Evolutionary conservation across 1,284 basidiomycete genomes (phyloP).

Genomic region (Moniliophthora roreri): DNA sequence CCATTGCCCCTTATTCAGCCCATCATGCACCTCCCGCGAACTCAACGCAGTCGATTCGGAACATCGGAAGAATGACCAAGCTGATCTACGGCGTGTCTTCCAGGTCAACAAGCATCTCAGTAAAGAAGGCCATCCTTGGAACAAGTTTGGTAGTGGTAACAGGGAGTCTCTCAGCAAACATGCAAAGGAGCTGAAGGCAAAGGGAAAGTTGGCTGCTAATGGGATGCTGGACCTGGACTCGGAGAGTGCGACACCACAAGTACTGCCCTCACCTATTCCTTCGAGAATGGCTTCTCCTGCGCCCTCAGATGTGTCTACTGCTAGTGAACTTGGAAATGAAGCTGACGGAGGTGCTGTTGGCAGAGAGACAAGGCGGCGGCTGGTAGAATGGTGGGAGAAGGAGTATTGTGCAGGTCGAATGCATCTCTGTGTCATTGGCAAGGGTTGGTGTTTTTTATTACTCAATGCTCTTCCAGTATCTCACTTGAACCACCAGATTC

Average conservation of each 20-base stretch:
- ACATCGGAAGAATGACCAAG: slow-evolving; percentile 97
- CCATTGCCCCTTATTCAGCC: slow-evolving; percentile 87
- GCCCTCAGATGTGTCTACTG: slow-evolving; percentile 52
- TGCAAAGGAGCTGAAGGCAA: slow-evolving; percentile 53
- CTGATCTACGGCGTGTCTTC: slow-evolving; percentile 96
- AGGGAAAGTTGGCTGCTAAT: slow-evolving; percentile 35
- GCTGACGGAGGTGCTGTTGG: slow-evolving; percentile 77
- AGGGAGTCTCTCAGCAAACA: slow-evolving; percentile 80
- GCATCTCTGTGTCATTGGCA: slow-evolving; percentile 89
- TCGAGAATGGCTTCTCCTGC: slow-evolving; percentile 64
- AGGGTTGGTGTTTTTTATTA: slow-evolving; percentile 50
- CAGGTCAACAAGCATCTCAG: slow-evolving; percentile 93
- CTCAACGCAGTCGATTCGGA: slow-evolving; percentile 98
- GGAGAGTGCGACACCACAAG: slow-evolving; percentile 25
- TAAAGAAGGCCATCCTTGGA: slow-evolving; percentile 82
- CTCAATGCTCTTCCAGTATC: no score
- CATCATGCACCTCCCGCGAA: slow-evolving; percentile 91
- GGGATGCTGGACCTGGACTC: slow-evolving; percentile 6
- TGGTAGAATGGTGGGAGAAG: slow-evolving; percentile 93
- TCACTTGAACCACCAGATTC: no score
- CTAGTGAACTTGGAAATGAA: slow-evolving; percentile 60
- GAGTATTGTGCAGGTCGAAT: slow-evolving; percentile 96
- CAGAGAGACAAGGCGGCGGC: slow-evolving; percentile 84
- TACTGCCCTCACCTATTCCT: slow-evolving; percentile 44
- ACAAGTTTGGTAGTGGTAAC: slow-evolving; percentile 94